Conservation (phyloP, 306 rosid genomes). For the Prosopis cineraria region DNA sequence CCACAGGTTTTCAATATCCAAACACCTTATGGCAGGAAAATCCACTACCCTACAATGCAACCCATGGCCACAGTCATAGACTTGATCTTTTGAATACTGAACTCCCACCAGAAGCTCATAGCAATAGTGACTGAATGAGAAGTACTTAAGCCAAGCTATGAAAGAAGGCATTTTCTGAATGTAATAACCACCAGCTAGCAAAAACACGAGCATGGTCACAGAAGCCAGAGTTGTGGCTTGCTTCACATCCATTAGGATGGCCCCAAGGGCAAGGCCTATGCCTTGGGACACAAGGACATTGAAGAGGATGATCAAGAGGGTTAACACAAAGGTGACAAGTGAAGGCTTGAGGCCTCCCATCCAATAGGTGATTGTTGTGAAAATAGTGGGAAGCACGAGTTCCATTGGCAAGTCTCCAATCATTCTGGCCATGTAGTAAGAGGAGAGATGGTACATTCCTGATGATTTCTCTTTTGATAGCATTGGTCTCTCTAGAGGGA, state of each 20-base stretch:
- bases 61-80: constrained; percentile 43
- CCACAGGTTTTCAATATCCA: constrained; percentile 48
- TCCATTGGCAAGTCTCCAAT: constrained; percentile 83
- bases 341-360: constrained; percentile 80
- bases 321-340: constrained; percentile 43
- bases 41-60: constrained; percentile 43
- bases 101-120: constrained; percentile 63
- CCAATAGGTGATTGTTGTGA: constrained; percentile 64
- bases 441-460: constrained; percentile 78
- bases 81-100: constrained; percentile 52
- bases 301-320: constrained; percentile 61
- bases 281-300: constrained; percentile 81
- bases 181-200: constrained; percentile 75
- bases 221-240: constrained; percentile 69
- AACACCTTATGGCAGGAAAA: constrained; percentile 47
- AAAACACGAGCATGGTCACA: constrained; percentile 67
- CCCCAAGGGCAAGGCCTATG: constrained; percentile 81
- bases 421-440: constrained; percentile 62
- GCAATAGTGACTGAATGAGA: constrained; percentile 62
- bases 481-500: constrained; percentile 69
- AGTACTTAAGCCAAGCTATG: constrained; percentile 75
- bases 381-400: constrained; percentile 69
- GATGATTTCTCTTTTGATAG: constrained; percentile 68
- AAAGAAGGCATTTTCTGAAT: constrained; percentile 64
- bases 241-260: constrained; percentile 70